Evolutionary conservation across 108 stramenopile species (phyloP).

Genomic region (Mediolabrus comicus): DNA sequence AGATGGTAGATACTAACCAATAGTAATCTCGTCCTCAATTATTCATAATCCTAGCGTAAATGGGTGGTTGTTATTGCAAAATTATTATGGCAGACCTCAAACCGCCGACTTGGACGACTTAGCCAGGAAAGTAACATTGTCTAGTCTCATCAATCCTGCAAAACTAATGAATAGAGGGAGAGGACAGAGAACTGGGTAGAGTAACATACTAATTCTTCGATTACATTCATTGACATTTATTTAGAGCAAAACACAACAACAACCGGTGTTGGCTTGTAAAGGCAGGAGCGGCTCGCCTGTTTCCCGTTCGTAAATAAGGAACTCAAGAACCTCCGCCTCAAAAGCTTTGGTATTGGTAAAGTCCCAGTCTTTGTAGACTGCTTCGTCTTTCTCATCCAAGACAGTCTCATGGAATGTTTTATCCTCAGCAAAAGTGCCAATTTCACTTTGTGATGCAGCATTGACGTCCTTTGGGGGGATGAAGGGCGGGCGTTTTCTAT

Average conservation of each 20-base stretch:
- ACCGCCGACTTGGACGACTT: too few species aligned
- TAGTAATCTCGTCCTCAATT: too few species aligned
- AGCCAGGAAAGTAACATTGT: too few species aligned
- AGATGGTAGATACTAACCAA: background rate
- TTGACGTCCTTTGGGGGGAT: constrained; percentile 92
- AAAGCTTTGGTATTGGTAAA: constrained; percentile 81
- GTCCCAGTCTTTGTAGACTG: constrained; percentile 78
- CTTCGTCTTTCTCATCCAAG: constrained; percentile 68
- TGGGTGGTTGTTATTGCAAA: too few species aligned
- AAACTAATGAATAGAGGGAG: too few species aligned
- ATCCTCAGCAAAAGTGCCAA: constrained; percentile 82
- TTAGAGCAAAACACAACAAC: constrained; percentile 68
- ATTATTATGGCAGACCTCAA: too few species aligned
- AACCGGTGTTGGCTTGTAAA: constrained; percentile 42
- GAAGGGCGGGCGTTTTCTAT: constrained; percentile 78
- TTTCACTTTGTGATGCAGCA: constrained; percentile 87
- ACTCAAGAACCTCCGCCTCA: constrained; percentile 84
- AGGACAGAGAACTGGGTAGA: too few species aligned
- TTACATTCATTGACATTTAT: too few species aligned
- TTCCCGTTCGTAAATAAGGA: constrained; percentile 83
- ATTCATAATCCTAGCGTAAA: too few species aligned
- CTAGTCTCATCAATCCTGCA: too few species aligned
- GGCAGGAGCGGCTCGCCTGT: constrained; percentile 81
- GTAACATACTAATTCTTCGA: background rate
- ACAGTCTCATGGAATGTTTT: constrained; percentile 68